A percentile compares a stretch with the other conserved stretches of the same genome.
Conservation (phyloP, 108 stramenopile species). For the Schizochytrium sp. region DNA sequence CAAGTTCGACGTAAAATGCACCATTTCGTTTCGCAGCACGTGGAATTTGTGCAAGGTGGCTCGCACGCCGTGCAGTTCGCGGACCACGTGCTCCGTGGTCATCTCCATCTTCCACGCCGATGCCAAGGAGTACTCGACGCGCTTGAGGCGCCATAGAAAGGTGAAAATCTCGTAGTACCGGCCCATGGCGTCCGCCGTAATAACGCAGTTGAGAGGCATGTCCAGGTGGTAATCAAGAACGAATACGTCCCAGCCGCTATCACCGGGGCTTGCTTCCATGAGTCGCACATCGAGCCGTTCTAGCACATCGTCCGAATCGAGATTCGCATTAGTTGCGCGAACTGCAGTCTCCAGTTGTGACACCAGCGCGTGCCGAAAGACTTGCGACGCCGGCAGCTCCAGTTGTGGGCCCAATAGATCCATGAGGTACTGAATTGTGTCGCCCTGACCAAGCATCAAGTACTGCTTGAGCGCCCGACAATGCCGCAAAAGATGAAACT, state of each 20-base stretch:
- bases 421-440: slow-evolving; percentile 79
- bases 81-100: slow-evolving; percentile 70
- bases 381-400: slow-evolving; percentile 38
- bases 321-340: slow-evolving; percentile 71
- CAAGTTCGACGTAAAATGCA: slow-evolving; percentile 85
- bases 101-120: slow-evolving; percentile 83
- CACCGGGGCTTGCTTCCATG: slow-evolving; percentile 46
- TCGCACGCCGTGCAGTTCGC: slow-evolving; percentile 47
- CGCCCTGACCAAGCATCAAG: slow-evolving; percentile 87
- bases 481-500: slow-evolving; percentile 70
- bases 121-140: slow-evolving; percentile 82
- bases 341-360: slow-evolving; percentile 69
- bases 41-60: slow-evolving; percentile 66
- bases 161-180: slow-evolving; percentile 73
- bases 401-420: slow-evolving; percentile 50
- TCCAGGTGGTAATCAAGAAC: slow-evolving; percentile 76
- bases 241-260: slow-evolving; percentile 80
- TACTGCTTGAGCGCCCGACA: slow-evolving; percentile 84
- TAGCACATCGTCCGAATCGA: slow-evolving; percentile 60
- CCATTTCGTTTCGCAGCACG: slow-evolving; percentile 81
- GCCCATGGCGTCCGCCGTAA: slow-evolving; percentile 58
- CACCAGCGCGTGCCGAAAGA: slow-evolving; percentile 68
- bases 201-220: slow-evolving; percentile 72
- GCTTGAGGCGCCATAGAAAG: slow-evolving; percentile 79
- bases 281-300: slow-evolving; percentile 65